Evolutionary conservation across 495 filamentous ascomycete genomes (phyloP).

Genomic region (Penicillium cinerascens): DNA sequence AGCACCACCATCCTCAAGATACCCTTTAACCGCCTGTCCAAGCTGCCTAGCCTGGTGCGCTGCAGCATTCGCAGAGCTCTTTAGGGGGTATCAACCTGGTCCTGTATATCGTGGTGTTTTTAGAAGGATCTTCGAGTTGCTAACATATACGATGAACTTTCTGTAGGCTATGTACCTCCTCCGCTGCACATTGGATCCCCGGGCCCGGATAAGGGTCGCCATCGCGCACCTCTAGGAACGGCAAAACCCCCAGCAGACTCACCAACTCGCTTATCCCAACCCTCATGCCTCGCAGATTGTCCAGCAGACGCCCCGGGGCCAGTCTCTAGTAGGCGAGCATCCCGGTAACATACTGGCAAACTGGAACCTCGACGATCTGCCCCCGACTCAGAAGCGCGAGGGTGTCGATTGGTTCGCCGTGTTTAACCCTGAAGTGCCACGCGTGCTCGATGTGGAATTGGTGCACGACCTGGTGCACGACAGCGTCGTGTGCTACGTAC

Average conservation of each 20-base stretch:
- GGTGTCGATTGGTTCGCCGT: constrained; percentile 86
- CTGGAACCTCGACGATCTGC: constrained; percentile 78
- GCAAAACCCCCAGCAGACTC: constrained; percentile 88
- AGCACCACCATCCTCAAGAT: constrained; percentile 55
- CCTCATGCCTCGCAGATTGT: constrained; percentile 77
- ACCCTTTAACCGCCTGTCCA: constrained; percentile 58
- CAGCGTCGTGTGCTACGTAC: constrained; percentile 86
- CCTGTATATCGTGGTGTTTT: constrained; percentile 55
- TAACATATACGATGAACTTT: constrained; percentile 25
- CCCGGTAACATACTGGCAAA: constrained; percentile 84
- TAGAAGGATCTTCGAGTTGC: constrained; percentile 15
- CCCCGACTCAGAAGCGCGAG: constrained; percentile 77
- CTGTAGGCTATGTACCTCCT: constrained; percentile 58
- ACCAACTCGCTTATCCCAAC: constrained; percentile 79
- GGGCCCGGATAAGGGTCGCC: constrained; percentile 69
- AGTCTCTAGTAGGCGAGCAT: constrained; percentile 51
- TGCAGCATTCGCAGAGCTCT: constrained; percentile 56
- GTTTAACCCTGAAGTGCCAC: constrained; percentile 81
- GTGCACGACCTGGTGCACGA: constrained; percentile 84
- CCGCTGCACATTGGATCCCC: constrained; percentile 83
- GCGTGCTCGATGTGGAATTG: constrained; percentile 80
- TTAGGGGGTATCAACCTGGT: constrained; percentile 60
- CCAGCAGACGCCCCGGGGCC: constrained; percentile 71
- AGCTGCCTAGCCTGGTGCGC: constrained; percentile 59
- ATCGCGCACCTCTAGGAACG: constrained; percentile 62